These are phyloP conservation scores for Cicer arietinum DNA, from an alignment of 306 rosid species.

Conservation along the genomic window DNA sequence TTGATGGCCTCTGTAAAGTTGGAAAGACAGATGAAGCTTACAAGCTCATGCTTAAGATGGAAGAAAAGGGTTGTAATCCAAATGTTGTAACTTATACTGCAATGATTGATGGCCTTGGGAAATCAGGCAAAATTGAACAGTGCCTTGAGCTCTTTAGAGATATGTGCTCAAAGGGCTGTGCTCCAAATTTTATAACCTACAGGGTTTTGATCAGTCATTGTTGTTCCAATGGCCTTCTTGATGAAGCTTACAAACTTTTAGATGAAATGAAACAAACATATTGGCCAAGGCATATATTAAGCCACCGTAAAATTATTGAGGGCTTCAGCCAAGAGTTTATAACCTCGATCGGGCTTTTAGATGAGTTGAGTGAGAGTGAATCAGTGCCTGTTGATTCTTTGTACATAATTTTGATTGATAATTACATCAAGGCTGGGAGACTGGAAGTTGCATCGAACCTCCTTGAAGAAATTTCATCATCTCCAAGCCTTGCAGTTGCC, in stretches of 20 bases:
- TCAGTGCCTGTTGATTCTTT: slow-evolving; percentile 62
- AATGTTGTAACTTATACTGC: slow-evolving; percentile 91
- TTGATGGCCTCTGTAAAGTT: slow-evolving; percentile 83
- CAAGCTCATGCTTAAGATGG: slow-evolving; percentile 85
- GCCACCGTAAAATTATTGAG: slow-evolving; percentile 71
- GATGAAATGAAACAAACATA: slow-evolving; percentile 86
- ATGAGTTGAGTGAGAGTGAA: slow-evolving; percentile 65
- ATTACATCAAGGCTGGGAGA: slow-evolving; percentile 76
- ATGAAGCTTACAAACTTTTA: slow-evolving; percentile 75
- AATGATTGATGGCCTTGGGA: slow-evolving; percentile 89
- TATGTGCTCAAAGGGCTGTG: slow-evolving; percentile 85
- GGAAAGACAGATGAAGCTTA: slow-evolving; percentile 83
- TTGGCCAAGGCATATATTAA: slow-evolving; percentile 79
- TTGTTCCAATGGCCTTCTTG: slow-evolving; percentile 72
- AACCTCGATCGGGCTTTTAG: slow-evolving; percentile 67
- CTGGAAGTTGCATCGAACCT: slow-evolving; percentile 68
- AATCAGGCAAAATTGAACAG: slow-evolving; percentile 67
- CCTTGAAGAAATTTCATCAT: slow-evolving; percentile 75
- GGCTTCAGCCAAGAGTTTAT: slow-evolving; percentile 76
- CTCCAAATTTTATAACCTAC: slow-evolving; percentile 85
- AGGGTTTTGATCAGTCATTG: slow-evolving; percentile 83
- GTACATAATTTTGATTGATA: slow-evolving; percentile 73
- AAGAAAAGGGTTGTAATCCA: slow-evolving; percentile 78
- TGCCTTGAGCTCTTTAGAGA: slow-evolving; percentile 72
- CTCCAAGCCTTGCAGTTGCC: slow-evolving; percentile 52